Percentiles rank a stretch among this genome's conserved stretches.
Evolutionary conservation across 140 eudicot species (phyloP).

Genomic region (Erigeron philadelphicus): DNA sequence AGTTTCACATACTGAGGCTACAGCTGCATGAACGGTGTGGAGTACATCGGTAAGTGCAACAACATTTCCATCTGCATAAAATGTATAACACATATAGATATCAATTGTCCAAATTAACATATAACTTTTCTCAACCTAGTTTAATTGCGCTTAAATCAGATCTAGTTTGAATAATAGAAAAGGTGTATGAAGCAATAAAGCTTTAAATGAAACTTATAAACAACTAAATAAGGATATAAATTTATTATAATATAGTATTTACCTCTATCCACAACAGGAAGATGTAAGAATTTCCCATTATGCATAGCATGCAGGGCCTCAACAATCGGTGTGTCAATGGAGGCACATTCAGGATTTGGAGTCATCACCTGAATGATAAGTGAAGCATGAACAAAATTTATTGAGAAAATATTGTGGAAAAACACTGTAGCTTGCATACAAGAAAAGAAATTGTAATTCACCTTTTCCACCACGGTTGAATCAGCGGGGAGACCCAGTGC

Average conservation of each 20-base stretch:
- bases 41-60: slow-evolving; percentile 86
- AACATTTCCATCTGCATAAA: slow-evolving; percentile 60
- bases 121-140: neutral
- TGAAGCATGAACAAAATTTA: neutral
- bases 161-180: slow-evolving; percentile 2
- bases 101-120: neutral
- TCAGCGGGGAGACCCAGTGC: slow-evolving; percentile 75
- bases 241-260: slow-evolving; percentile 6
- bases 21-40: slow-evolving; percentile 83
- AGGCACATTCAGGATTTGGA: slow-evolving; percentile 93
- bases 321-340: slow-evolving; percentile 79
- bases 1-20: slow-evolving; percentile 69
- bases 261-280: slow-evolving; percentile 93
- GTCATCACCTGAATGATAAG: slow-evolving; percentile 72
- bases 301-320: slow-evolving; percentile 95
- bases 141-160: neutral
- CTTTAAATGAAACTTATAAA: neutral
- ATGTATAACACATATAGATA: slow-evolving; percentile 19
- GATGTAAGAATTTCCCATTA: slow-evolving; percentile 89
- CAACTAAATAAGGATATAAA: neutral
- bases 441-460: slow-evolving; percentile 13
- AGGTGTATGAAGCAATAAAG: neutral
- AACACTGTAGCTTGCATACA: neutral
- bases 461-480: slow-evolving; percentile 85
- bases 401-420: neutral